phyloP scores from a whole-genome alignment of 2,329 filamentous ascomycete genomes.

The Sarocladiaceae sp. region DNA sequence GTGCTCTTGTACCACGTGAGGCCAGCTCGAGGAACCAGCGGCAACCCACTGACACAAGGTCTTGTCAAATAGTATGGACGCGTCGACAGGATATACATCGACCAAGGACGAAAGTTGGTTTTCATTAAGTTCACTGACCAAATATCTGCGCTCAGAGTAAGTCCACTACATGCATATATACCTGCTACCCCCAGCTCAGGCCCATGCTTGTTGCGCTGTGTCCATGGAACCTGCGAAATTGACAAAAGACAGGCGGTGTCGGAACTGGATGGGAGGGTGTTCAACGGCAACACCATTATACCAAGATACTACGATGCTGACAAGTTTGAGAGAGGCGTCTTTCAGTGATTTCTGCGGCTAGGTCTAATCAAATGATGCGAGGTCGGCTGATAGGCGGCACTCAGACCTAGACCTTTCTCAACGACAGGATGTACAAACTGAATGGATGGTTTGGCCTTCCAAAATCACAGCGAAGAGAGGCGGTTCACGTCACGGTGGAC shows the following conservation, averaged over 20 bases:
- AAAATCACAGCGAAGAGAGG: no score
- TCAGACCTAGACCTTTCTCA: no score
- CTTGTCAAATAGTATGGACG: conserved; percentile 72
- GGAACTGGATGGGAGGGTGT: conserved; percentile 79
- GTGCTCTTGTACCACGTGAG: background rate
- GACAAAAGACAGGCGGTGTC: conserved; percentile 67
- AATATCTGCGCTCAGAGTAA: conserved; percentile 77
- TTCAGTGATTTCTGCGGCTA: conserved; percentile 19
- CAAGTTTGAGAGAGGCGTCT: conserved; percentile 70
- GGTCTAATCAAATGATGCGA: background rate
- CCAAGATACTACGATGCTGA: conserved; percentile 79
- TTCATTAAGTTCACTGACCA: conserved; percentile 92
- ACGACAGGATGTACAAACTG: no score
- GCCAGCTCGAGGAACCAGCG: background rate
- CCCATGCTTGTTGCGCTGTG: background rate
- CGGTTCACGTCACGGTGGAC: no score
- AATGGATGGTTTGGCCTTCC: no score
- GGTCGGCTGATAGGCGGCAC: no score
- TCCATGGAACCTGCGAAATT: conserved; percentile 11
- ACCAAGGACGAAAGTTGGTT: conserved; percentile 61
- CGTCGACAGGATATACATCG: conserved; percentile 75
- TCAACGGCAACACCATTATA: conserved; percentile 81
- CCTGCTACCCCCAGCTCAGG: no score
- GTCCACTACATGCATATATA: no score
- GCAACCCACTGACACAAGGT: no score